phyloP scores from a whole-genome alignment of 1,284 basidiomycete genomes.

The Laetiporus sulphureus region DNA sequence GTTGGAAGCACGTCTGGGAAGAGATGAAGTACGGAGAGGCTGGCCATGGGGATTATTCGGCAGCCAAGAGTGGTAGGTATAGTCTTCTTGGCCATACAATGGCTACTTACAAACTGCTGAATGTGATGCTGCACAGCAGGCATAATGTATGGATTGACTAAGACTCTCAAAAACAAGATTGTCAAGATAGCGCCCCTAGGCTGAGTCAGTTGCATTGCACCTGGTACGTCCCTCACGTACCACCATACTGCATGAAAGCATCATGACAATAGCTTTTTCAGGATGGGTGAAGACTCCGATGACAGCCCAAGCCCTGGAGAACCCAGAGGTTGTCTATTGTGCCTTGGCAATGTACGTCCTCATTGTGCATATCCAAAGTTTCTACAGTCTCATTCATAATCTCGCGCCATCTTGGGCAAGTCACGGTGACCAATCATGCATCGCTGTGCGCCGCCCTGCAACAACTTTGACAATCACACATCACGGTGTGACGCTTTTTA shows the following conservation, averaged over 20 bases:
- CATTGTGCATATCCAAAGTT: no score
- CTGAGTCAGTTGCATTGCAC: conserved; percentile 63
- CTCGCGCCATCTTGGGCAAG: conserved; percentile 31
- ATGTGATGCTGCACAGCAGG: conserved; percentile 28
- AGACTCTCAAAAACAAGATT: conserved; percentile 73
- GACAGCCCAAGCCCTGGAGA: conserved; percentile 43
- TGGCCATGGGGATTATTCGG: conserved; percentile 57
- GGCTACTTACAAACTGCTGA: background rate
- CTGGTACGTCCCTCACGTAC: no score
- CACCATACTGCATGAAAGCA: no score
- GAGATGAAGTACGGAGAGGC: conserved; percentile 69
- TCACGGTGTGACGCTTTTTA: no score
- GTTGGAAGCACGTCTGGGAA: conserved; percentile 71
- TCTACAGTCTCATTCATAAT: background rate
- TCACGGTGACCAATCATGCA: no score
- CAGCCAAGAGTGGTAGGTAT: conserved; percentile 46
- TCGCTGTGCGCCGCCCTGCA: no score
- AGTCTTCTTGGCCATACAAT: background rate
- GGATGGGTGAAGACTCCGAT: conserved; percentile 66
- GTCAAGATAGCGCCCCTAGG: conserved; percentile 65
- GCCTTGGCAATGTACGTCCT: conserved; percentile 56
- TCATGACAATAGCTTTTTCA: no score
- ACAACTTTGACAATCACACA: no score
- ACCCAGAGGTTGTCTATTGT: conserved; percentile 39
- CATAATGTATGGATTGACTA: conserved; percentile 68